Evolutionary conservation across 2,329 filamentous ascomycete genomes (phyloP).

Genomic region (Reticulascus tulasneorum): DNA sequence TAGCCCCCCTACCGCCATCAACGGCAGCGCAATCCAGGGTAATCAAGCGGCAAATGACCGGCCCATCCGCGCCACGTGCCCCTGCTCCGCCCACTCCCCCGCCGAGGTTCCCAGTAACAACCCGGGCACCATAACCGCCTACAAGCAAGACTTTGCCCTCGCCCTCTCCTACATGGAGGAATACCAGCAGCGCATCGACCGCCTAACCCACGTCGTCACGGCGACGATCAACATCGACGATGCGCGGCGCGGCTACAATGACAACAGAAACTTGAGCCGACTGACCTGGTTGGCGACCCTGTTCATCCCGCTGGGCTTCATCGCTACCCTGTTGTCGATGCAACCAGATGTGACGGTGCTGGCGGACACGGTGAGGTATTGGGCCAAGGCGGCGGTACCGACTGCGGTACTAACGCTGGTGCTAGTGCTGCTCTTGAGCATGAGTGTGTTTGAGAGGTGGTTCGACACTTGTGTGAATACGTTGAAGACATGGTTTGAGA

Average conservation of each 20-base stretch:
- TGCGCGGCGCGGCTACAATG: conserved; percentile 21
- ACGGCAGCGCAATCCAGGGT: too few relatives aligned
- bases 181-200: conserved; percentile 26
- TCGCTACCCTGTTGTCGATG: conserved; percentile 26
- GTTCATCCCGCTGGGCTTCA: conserved; percentile 27
- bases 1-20: too few relatives aligned
- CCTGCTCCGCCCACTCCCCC: not conserved
- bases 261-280: conserved; percentile 26
- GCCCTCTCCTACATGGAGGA: conserved; percentile 23
- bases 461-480: too few relatives aligned
- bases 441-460: too few relatives aligned
- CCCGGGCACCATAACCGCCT: too few relatives aligned
- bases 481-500: not conserved
- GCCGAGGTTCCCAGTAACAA: too few relatives aligned
- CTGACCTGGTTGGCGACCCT: conserved; percentile 28
- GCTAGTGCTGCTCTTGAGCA: not conserved
- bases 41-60: too few relatives aligned
- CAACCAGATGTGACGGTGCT: conserved; percentile 15
- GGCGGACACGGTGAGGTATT: conserved; percentile 15
- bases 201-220: conserved; percentile 25
- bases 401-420: conserved; percentile 11
- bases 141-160: conserved; percentile 19
- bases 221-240: conserved; percentile 26
- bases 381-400: conserved; percentile 20
- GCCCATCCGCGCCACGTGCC: not conserved